Conservation (phyloP, 345 rosid genomes). For the Passiflora organensis region DNA sequence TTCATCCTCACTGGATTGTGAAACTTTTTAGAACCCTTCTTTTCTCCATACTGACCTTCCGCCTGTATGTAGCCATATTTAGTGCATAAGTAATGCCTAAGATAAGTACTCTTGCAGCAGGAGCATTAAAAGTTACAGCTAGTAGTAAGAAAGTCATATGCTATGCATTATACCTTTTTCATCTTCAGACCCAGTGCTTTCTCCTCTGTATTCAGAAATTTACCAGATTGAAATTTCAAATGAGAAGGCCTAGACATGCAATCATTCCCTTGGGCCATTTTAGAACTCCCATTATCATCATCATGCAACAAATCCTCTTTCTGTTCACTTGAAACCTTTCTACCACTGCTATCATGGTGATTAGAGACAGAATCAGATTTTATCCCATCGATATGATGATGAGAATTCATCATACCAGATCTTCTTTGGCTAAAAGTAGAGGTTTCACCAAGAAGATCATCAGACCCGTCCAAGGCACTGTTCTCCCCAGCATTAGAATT, state of each 20-base stretch:
- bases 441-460: conserved; percentile 39
- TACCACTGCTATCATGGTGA: conserved; percentile 26
- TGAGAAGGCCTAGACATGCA: conserved; percentile 39
- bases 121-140: neutral
- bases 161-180: conserved; percentile 35
- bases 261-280: conserved; percentile 35
- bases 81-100: neutral
- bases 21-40: conserved; percentile 27
- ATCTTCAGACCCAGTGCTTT: conserved; percentile 36
- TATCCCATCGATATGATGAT: conserved; percentile 39
- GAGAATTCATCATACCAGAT: conserved; percentile 35
- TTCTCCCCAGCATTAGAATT: conserved; percentile 34
- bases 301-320: conserved; percentile 29
- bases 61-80: conserved; percentile 27
- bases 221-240: conserved; percentile 27
- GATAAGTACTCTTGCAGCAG: neutral
- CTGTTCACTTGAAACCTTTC: conserved; percentile 27
- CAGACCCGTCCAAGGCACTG: conserved; percentile 31
- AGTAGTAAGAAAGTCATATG: neutral
- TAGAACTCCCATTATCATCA: conserved; percentile 20
- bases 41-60: conserved; percentile 34
- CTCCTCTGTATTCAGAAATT: conserved; percentile 39
- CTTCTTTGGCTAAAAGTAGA: conserved; percentile 29
- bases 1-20: conserved; percentile 28
- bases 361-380: conserved; percentile 35